Evolutionary conservation across 148 eudicot species (phyloP).

Genomic region (Chenopodium suecicum): DNA sequence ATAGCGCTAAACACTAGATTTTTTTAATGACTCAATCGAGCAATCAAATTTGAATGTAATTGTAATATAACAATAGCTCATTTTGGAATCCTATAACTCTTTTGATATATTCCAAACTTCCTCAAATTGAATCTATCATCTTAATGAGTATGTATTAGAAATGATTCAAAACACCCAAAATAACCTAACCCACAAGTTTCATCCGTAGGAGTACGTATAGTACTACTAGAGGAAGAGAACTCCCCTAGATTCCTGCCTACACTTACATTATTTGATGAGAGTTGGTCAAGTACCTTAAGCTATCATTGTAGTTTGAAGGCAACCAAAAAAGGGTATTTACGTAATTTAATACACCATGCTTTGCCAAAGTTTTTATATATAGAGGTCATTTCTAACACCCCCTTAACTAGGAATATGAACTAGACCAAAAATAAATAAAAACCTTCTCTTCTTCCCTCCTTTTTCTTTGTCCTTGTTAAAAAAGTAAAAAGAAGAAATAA

Average conservation of each 20-base stretch:
- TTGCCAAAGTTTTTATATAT: conserved; percentile 4
- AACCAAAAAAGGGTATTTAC: neutral
- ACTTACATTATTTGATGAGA: neutral
- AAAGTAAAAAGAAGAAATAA: neutral
- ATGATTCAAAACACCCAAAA: neutral
- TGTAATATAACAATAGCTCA: too few species aligned
- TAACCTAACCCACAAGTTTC: neutral
- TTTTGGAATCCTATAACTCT: too few species aligned
- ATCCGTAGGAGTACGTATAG: neutral
- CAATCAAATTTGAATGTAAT: too few species aligned
- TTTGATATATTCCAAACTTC: neutral
- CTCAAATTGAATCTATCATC: neutral
- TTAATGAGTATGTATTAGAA: too few species aligned
- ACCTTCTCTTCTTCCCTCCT: neutral
- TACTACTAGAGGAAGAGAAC: neutral
- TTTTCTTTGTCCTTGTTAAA: neutral
- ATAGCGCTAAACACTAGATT: too few species aligned
- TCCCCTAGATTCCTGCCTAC: conserved; percentile 1
- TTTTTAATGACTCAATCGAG: too few species aligned
- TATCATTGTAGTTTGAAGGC: neutral
- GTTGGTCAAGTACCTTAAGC: conserved; percentile 1
- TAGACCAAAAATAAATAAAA: neutral
- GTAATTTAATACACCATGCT: neutral
- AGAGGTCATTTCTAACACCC: neutral
- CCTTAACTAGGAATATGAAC: conserved; percentile 2